phyloP scores from a whole-genome alignment of 805 yeast genomes.

The Yarrowia phangngaensis region DNA sequence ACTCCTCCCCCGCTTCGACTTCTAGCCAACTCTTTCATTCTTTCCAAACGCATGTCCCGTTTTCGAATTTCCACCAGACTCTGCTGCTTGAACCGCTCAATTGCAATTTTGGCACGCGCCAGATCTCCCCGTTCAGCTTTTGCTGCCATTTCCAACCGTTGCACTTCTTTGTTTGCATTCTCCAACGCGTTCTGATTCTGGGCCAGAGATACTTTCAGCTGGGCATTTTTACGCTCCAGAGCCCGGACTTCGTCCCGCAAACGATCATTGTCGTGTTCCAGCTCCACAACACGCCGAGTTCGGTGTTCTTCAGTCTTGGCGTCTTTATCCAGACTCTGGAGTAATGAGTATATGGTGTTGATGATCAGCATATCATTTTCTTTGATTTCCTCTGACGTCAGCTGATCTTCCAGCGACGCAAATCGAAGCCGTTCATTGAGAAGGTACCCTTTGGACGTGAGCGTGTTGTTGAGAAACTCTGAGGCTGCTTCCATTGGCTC shows the following conservation, averaged over 20 bases:
- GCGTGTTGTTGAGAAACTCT: conserved; percentile 31
- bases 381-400: conserved; percentile 6
- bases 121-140: conserved; percentile 21
- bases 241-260: conserved; percentile 5
- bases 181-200: conserved; percentile 13
- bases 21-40: conserved; percentile 30
- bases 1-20: conserved; percentile 6
- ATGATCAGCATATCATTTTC: conserved; percentile 32
- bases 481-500: conserved; percentile 21
- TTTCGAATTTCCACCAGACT: conserved; percentile 32
- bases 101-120: conserved; percentile 14
- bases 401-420: conserved; percentile 18
- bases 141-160: neutral
- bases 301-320: conserved; percentile 27
- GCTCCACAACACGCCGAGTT: conserved; percentile 25
- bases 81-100: conserved; percentile 29
- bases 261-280: conserved; percentile 25
- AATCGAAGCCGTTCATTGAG: conserved; percentile 29
- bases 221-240: conserved; percentile 2
- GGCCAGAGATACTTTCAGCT: conserved; percentile 1
- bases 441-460: conserved; percentile 33
- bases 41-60: conserved; percentile 32
- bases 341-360: conserved; percentile 33
- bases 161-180: neutral
- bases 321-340: conserved; percentile 31